Evolutionary conservation across 129 eudicot species (phyloP).

Genomic region (Saposhnikovia divaricata): DNA sequence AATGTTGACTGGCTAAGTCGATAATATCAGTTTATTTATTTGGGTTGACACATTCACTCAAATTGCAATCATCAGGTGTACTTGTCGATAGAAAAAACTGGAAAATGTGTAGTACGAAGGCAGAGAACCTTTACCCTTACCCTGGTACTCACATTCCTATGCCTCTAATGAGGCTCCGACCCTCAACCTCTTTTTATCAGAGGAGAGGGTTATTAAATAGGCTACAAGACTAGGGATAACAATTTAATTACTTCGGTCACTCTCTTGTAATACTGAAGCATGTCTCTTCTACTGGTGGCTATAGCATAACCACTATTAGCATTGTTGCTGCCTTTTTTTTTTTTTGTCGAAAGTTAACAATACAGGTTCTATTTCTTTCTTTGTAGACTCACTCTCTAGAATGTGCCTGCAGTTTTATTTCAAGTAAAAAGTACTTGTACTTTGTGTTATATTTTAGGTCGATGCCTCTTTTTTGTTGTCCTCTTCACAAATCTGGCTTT

Average conservation of each 20-base stretch:
- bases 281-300: background rate
- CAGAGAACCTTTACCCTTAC: background rate
- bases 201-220: background rate
- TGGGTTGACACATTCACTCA: background rate
- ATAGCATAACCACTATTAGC: background rate
- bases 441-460: background rate
- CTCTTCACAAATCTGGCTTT: background rate
- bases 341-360: background rate
- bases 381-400: background rate
- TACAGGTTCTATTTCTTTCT: background rate
- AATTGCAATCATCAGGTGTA: background rate
- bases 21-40: background rate
- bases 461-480: background rate
- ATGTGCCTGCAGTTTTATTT: background rate
- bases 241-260: background rate
- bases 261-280: background rate
- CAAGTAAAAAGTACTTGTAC: background rate
- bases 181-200: background rate
- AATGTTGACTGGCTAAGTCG: background rate
- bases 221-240: background rate
- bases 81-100: background rate
- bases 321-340: background rate
- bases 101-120: background rate
- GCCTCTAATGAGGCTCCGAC: background rate
- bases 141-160: background rate